Conservation (phyloP, 2,329 filamentous ascomycete species). For the Alternaria metachromatica region DNA sequence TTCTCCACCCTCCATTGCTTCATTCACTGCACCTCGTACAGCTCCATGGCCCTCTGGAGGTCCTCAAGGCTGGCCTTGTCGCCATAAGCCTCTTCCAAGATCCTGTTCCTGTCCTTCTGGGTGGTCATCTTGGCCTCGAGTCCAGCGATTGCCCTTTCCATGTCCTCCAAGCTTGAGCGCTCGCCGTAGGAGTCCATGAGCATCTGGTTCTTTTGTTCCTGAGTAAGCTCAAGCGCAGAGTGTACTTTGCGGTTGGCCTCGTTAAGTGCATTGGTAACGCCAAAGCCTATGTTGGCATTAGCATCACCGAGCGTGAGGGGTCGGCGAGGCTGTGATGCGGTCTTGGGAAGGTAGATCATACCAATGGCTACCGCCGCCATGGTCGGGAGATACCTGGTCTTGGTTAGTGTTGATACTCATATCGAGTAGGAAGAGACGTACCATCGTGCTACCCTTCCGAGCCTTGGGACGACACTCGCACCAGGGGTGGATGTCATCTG, state of each 20-base stretch:
- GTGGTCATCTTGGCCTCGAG: conserved; percentile 36
- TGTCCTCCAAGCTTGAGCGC: conserved; percentile 42
- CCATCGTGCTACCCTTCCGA: conserved; percentile 44
- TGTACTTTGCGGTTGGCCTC: conserved; percentile 41
- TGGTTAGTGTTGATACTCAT: conserved; percentile 6
- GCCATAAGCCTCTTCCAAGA: conserved; percentile 57
- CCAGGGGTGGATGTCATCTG: conserved; percentile 29
- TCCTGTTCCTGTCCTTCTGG: conserved; percentile 45
- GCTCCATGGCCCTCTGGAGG: conserved; percentile 53
- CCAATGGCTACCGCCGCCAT: conserved; percentile 44
- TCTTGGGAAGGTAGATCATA: conserved; percentile 38
- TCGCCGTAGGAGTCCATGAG: conserved; percentile 42
- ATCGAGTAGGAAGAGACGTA: conserved; percentile 12
- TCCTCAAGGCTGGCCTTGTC: conserved; percentile 53
- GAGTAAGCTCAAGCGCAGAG: conserved; percentile 28
- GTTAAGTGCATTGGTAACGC: conserved; percentile 38
- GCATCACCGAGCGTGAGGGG: conserved; percentile 39
- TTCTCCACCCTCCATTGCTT: neutral
- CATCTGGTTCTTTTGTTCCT: conserved; percentile 40
- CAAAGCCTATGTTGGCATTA: conserved; percentile 43
- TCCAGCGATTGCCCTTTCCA: conserved; percentile 40
- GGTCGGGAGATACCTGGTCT: conserved; percentile 40
- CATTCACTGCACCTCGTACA: conserved; percentile 52
- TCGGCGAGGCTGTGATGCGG: conserved; percentile 25
- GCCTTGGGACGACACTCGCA: conserved; percentile 33